Evolutionary conservation across 1,284 basidiomycete species (phyloP).

Genomic region (Cutaneotrichosporon sp.): DNA sequence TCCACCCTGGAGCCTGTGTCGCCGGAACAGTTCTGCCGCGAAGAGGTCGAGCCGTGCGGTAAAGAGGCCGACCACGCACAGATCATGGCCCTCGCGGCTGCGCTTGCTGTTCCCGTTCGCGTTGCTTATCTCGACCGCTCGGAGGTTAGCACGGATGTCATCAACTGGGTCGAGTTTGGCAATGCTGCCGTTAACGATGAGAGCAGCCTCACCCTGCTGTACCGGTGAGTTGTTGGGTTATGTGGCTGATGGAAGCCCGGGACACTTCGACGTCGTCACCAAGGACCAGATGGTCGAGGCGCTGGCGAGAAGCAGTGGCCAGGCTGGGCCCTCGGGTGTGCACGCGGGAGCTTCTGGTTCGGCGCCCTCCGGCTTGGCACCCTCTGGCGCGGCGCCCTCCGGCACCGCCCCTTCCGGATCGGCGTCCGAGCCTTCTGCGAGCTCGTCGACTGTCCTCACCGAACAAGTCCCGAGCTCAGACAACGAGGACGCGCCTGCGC

Average conservation of each 20-base stretch:
- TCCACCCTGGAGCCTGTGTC: constrained; percentile 64
- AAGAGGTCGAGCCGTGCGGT: constrained; percentile 73
- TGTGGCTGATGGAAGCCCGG: neutral
- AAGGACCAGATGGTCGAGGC: neutral
- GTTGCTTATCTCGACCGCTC: constrained; percentile 75
- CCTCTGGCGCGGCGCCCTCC: neutral
- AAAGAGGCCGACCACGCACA: constrained; percentile 88
- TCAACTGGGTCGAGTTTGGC: constrained; percentile 67
- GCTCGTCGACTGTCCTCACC: too few species aligned
- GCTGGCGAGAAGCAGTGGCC: neutral
- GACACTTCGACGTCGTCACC: neutral
- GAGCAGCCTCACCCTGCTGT: constrained; percentile 60
- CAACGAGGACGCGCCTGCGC: neutral
- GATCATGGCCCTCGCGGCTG: constrained; percentile 72
- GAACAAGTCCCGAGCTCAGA: too few species aligned
- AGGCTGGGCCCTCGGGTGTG: neutral
- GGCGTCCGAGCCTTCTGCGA: neutral
- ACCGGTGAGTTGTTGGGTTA: constrained; percentile 60
- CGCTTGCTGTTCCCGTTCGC: constrained; percentile 66
- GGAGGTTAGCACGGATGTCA: constrained; percentile 46
- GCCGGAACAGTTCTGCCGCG: constrained; percentile 68
- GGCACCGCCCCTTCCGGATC: neutral
- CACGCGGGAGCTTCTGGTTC: neutral
- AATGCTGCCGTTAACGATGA: constrained; percentile 42
- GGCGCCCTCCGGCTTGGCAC: neutral